phyloP scores from a whole-genome alignment of 129 eudicot genomes.

The Flaveria sonorensis region DNA sequence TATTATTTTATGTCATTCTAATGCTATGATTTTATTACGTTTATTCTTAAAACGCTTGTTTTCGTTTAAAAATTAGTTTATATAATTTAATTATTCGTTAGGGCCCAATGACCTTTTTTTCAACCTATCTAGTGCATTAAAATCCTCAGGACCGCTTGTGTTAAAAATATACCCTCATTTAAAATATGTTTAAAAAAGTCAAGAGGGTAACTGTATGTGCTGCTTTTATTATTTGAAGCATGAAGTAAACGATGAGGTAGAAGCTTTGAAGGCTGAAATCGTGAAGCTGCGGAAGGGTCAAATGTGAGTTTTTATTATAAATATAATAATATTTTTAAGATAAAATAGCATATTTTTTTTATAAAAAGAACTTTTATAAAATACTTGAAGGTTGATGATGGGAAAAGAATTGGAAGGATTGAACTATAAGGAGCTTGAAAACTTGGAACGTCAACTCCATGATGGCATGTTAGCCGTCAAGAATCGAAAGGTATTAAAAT shows the following conservation, averaged over 20 bases:
- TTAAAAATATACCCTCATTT: no score
- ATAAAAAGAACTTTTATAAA: neutral
- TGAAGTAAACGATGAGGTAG: constrained; percentile 44
- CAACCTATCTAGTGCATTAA: no score
- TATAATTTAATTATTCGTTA: no score
- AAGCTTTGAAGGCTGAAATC: constrained; percentile 57
- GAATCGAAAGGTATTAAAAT: constrained; percentile 55
- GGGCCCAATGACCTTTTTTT: no score
- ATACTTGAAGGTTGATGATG: constrained; percentile 52
- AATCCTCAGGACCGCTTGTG: no score
- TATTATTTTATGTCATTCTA: no score
- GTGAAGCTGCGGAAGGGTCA: constrained; percentile 45
- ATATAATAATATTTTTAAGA: neutral
- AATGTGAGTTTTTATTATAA: constrained; percentile 33
- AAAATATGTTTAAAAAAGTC: no score
- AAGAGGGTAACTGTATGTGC: neutral
- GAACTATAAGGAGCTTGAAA: constrained; percentile 64
- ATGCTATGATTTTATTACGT: no score
- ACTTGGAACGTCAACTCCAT: constrained; percentile 65
- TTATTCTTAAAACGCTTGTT: no score
- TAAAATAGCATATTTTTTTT: neutral
- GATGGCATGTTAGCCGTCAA: constrained; percentile 72
- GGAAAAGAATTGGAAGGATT: constrained; percentile 77
- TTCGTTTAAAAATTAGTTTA: no score
- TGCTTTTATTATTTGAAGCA: constrained; percentile 26